Percentiles rank a stretch among this genome's conserved stretches.
These are phyloP conservation scores for Metschnikowia dekortorum DNA, from an alignment of 805 yeast genomes.

Conservation along the genomic window DNA sequence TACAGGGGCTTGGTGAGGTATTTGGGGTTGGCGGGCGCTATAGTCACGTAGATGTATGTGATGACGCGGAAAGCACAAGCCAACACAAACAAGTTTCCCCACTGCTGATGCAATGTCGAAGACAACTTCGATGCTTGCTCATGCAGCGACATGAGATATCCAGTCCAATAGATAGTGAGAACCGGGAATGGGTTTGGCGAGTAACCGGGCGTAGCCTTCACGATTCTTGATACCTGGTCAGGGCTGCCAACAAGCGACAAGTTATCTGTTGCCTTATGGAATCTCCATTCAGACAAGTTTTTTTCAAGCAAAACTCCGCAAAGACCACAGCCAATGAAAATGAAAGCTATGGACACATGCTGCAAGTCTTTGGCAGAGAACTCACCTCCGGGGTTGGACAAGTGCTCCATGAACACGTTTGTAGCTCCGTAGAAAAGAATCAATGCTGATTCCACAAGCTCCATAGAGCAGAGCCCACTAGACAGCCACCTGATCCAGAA, in stretches of 20 bases:
- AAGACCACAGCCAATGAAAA: conserved; percentile 87
- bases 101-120: conserved; percentile 79
- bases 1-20: conserved; percentile 34
- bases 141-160: conserved; percentile 91
- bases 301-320: conserved; percentile 83
- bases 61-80: conserved; percentile 74
- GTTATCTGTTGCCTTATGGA: conserved; percentile 30
- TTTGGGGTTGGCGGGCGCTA: conserved; percentile 29
- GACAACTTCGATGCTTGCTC: conserved; percentile 77
- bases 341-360: conserved; percentile 86
- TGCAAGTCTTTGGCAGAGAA: conserved; percentile 92
- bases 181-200: conserved; percentile 95
- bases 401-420: conserved; percentile 85
- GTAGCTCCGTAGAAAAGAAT: conserved; percentile 87
- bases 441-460: conserved; percentile 71
- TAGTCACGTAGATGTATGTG: conserved; percentile 52
- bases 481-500: conserved; percentile 39
- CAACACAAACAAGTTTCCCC: conserved; percentile 84
- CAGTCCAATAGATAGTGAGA: conserved; percentile 94
- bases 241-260: conserved; percentile 7
- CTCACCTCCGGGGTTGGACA: conserved; percentile 60
- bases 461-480: conserved; percentile 65
- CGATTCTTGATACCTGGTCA: conserved; percentile 11
- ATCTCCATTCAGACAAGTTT: conserved; percentile 61
- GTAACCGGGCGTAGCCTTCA: conserved; percentile 59